A percentile compares a stretch with the other conserved stretches of the same genome.
These are phyloP conservation scores for Ganoderma boninense DNA, from an alignment of 1,284 basidiomycete genomes.

Conservation along the genomic window DNA sequence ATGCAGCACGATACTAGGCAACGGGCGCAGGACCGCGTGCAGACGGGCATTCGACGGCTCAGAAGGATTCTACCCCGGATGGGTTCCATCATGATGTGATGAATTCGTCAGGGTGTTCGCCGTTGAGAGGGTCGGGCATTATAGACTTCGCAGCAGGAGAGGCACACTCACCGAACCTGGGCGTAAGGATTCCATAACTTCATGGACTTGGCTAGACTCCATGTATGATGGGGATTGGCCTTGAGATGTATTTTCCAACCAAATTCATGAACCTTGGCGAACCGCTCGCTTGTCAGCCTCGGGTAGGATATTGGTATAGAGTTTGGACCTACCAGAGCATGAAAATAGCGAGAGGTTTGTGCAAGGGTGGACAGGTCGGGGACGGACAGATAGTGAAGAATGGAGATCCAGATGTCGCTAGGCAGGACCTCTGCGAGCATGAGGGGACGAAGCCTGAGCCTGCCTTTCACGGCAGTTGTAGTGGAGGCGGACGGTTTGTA, in stretches of 20 bases:
- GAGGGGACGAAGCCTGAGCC: constrained; percentile 16
- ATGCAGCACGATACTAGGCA: background rate
- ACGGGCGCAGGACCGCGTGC: background rate
- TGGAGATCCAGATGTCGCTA: constrained; percentile 63
- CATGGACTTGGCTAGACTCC: constrained; percentile 57
- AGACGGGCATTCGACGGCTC: background rate
- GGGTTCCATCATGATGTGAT: background rate
- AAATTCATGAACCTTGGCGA: constrained; percentile 60
- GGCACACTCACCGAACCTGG: constrained; percentile 46
- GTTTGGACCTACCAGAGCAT: constrained; percentile 54
- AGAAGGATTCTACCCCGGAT: background rate
- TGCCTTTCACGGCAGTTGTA: constrained; percentile 8
- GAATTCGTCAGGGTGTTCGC: background rate
- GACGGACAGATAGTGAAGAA: constrained; percentile 57
- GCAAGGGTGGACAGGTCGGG: constrained; percentile 57
- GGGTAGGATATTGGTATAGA: background rate
- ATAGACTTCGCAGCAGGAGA: background rate
- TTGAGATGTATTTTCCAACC: constrained; percentile 67
- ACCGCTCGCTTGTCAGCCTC: background rate
- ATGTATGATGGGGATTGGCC: constrained; percentile 58
- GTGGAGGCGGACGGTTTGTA: background rate
- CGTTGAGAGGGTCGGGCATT: background rate
- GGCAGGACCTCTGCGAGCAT: constrained; percentile 50
- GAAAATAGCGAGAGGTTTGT: constrained; percentile 53
- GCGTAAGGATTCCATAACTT: constrained; percentile 54